Evolutionary conservation across 2,329 filamentous ascomycete genomes (phyloP), one percentile per base, ranked within the genome.

Genomic region (Elsinoe ampelina): DNA sequence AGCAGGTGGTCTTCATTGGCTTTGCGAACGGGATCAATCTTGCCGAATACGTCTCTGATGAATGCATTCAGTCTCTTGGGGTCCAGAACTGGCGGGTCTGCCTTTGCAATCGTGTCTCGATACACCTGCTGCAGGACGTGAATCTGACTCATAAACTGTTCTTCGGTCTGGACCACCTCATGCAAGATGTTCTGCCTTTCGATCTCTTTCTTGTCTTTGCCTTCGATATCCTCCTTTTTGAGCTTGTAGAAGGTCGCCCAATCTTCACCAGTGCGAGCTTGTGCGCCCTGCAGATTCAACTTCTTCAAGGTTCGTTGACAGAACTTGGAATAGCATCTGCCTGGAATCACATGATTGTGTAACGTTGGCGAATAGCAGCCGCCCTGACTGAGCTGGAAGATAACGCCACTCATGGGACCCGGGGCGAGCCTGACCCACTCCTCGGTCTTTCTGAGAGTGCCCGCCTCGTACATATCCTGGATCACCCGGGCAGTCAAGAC

Each of bases 401-500:
- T 75, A 3, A 98, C 91, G 57, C 93, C 95, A 19, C 87, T 91
- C 65, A 97, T 83, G 20, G 80, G 81, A 5, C 86, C 89, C 1
- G 80, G 77, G 5, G 89, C 87, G 67, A 97, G 91, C 67, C 95
- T 96, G 62, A 98, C 86, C 93, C 95, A 98, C 73, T 98, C 95
- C 70, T 98, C 93, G 34, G 96, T 92, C 12, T 85, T 84, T 4
- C 95, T 76, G 32, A 98, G 74, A 10, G 89, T 88, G 38, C 84
- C 85, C 7, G 85, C 83, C 20, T 81, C 79, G 62, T 92, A 81
- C 88, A 98, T 93, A 47, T 85, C 81, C 56, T 83, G 77, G 1
- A 95, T 84, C 0, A 95, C 87, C 39, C 82, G 83, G 58, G 82
- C 80, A 60, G 88, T 89, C 54, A 98, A 77, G 1, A 85, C 86